These are phyloP conservation scores for Cutaneotrichosporon cyanovorans DNA, from an alignment of 1,284 basidiomycete genomes.

Conservation along the genomic window DNA sequence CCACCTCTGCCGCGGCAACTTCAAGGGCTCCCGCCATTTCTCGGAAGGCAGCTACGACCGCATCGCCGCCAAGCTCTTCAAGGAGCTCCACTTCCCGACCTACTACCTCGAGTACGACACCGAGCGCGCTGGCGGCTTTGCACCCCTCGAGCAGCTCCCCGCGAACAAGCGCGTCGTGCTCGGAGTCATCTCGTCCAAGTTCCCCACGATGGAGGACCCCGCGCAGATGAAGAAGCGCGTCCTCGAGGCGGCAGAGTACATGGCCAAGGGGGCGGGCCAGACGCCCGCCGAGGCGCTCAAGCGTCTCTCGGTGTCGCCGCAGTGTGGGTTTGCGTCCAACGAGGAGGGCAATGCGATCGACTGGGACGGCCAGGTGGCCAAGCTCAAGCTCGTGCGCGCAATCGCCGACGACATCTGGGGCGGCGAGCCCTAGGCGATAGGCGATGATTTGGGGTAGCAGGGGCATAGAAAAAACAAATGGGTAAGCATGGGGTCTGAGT, in stretches of 20 bases:
- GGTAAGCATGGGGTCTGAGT: too few relatives aligned
- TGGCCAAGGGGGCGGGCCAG: conserved; percentile 33
- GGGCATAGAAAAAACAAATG: too few relatives aligned
- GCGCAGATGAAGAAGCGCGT: conserved; percentile 57
- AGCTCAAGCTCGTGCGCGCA: conserved; percentile 29
- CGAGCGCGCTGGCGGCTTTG: conserved; percentile 61
- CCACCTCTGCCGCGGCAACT: conserved; percentile 71
- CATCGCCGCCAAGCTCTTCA: conserved; percentile 65
- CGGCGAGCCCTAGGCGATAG: conserved; percentile 8
- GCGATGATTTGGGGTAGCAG: too few relatives aligned
- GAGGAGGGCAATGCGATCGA: conserved; percentile 33
- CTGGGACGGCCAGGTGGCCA: conserved; percentile 33
- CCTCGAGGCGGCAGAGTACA: conserved; percentile 54
- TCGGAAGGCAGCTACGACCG: conserved; percentile 64
- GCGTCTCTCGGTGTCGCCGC: conserved; percentile 31
- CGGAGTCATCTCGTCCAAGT: conserved; percentile 67
- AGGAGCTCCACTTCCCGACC: conserved; percentile 61
- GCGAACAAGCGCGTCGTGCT: conserved; percentile 59
- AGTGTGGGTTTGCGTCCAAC: conserved; percentile 32
- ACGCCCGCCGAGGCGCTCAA: conserved; percentile 21
- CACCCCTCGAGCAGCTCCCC: conserved; percentile 60
- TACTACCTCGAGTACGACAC: conserved; percentile 74
- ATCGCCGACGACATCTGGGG: conserved; percentile 36
- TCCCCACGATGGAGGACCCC: conserved; percentile 58
- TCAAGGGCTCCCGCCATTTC: conserved; percentile 61